Evolutionary conservation across 768 basidiomycete genomes (phyloP).

Genomic region (Gymnopilus junonius): DNA sequence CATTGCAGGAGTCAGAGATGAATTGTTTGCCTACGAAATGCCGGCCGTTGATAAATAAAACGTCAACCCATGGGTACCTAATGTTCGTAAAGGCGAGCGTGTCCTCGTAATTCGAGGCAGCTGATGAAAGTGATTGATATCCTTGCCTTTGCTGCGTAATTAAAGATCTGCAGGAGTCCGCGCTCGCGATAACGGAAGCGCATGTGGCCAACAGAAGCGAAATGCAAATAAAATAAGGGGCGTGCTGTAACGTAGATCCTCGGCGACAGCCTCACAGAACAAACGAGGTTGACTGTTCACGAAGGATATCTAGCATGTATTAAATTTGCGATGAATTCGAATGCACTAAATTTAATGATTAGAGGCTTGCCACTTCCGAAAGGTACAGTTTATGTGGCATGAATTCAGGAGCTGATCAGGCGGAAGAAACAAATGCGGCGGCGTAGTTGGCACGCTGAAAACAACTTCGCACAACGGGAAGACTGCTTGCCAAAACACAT

Average conservation of each 20-base stretch:
- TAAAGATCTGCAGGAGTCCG: background rate
- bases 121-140: background rate
- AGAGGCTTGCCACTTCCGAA: background rate
- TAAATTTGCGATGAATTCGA: background rate
- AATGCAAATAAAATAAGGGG: background rate
- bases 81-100: background rate
- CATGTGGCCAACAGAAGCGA: background rate
- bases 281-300: background rate
- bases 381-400: background rate
- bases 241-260: background rate
- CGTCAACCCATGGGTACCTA: background rate
- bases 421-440: background rate
- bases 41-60: background rate
- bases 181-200: background rate
- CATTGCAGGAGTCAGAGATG: constrained; percentile 1
- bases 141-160: background rate
- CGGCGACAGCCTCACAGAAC: background rate
- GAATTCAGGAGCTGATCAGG: background rate
- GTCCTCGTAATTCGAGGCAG: background rate
- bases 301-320: background rate
- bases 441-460: background rate
- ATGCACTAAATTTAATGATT: background rate
- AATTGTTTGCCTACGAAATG: background rate
- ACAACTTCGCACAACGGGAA: background rate
- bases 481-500: background rate